Conservation (phyloP, 140 eudicot genomes). For the Oenanthe javanica region DNA sequence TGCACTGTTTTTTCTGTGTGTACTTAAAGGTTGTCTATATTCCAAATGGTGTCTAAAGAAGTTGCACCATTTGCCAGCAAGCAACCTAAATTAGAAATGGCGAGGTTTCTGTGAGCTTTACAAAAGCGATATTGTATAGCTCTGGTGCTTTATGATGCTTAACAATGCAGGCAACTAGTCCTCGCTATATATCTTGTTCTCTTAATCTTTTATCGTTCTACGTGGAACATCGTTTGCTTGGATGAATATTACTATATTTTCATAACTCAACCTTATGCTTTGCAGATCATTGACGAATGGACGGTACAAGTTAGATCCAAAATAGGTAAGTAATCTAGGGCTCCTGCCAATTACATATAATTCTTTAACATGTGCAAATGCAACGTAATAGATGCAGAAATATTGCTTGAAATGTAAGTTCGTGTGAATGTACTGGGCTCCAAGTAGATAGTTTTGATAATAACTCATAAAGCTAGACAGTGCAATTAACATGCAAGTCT, state of each 20-base stretch:
- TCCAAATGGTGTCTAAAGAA: slow-evolving; percentile 80
- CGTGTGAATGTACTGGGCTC: neutral
- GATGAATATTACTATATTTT: neutral
- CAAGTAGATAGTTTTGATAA: neutral
- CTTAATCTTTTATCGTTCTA: neutral
- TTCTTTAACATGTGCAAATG: neutral
- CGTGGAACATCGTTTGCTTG: neutral
- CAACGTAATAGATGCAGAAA: neutral
- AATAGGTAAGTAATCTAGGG: slow-evolving; percentile 35
- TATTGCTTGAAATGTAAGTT: neutral
- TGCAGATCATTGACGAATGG: slow-evolving; percentile 96
- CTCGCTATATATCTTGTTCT: slow-evolving; percentile 33
- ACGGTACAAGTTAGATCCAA: slow-evolving; percentile 51
- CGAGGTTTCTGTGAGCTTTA: slow-evolving; percentile 29
- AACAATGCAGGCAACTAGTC: neutral
- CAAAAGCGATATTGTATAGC: slow-evolving; percentile 24
- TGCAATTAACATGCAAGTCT: neutral
- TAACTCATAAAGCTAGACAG: neutral
- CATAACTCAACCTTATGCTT: slow-evolving; percentile 4
- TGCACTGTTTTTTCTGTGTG: neutral
- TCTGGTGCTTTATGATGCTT: slow-evolving; percentile 23
- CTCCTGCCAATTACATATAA: neutral
- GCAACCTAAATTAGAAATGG: slow-evolving; percentile 56
- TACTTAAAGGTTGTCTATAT: slow-evolving; percentile 48
- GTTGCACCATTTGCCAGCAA: slow-evolving; percentile 72